Base-by-base conservation (phyloP, 2,329 filamentous ascomycete genomes). In the Lecanicillium sp. region DNA sequence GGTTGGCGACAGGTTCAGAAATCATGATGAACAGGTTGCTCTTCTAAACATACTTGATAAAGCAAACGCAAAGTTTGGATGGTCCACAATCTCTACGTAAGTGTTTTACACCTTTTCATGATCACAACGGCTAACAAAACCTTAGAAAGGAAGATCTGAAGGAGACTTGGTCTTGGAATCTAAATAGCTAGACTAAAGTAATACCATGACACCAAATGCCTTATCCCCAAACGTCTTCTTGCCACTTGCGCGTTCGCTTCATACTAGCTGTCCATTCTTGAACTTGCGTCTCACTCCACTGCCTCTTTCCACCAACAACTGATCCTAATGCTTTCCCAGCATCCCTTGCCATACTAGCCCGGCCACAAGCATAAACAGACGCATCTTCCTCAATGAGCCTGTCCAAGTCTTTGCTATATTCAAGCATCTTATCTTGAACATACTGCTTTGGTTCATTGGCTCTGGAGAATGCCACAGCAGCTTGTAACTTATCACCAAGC, bases 181-280 rank as follows among this genome's bases (percentile, higher is more conserved):
- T 11, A 6, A 11, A 11, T 7, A 11, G 22, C 7, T 25, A 11
- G 11, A 7, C 11, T 25, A 25, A 25, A 25, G 22, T 25, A 7
- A 25, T 25, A 11, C 6, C 6, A 25, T 25, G 6, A 25, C 22
- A 11, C 11, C 11, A 7, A 25, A 25, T 25, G 6, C n/a, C 5
- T 38, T 38, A 68, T 16, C 64, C 64, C 70, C 69, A 73, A 31
- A 73, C 68, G 59, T 74, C 69, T 47, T 72, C 68, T 46, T 65
- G 63, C 68, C 69, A 73, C 49, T 69, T 71, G n/a, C 60, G 63
- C 19, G 59, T 58, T 47, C 62, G 67, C 60, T 70, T 72, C 29
- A 70, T 51, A 13, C 52, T 57, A 44, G 68, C 67, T 17, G 55
- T 60, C 69, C 69, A 73, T 36, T 57, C 55, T 38, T 63, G 64